Conservation (phyloP, 2,329 filamentous ascomycete species). For the Neurospora sp. region DNA sequence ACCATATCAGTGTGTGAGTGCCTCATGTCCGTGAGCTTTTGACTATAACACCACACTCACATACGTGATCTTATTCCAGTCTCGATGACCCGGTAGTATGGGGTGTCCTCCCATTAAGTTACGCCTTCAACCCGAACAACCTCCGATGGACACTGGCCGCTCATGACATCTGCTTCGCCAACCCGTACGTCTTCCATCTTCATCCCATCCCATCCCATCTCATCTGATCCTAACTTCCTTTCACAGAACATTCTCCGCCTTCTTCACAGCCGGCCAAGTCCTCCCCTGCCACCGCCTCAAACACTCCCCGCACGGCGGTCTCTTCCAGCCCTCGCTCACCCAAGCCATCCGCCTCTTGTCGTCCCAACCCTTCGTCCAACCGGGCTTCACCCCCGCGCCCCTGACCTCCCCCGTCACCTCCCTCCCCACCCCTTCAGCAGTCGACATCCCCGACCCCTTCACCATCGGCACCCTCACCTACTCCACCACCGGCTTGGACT, state of each 20-base stretch:
- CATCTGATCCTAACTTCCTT: background rate
- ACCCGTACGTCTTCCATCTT: constrained; percentile 45
- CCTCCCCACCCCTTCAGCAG: background rate
- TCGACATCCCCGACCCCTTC: constrained; percentile 36
- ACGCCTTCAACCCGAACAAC: constrained; percentile 62
- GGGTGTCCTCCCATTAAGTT: constrained; percentile 73
- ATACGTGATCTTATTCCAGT: constrained; percentile 23
- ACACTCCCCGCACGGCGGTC: constrained; percentile 71
- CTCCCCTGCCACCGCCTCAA: constrained; percentile 76
- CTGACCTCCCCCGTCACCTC: constrained; percentile 2
- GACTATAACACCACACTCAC: too few species aligned
- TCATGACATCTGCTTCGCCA: constrained; percentile 91
- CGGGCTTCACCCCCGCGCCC: constrained; percentile 5
- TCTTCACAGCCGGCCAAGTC: constrained; percentile 85
- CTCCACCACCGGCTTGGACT: constrained; percentile 57
- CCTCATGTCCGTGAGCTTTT: constrained; percentile 33
- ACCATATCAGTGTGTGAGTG: constrained; percentile 71
- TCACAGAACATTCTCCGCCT: constrained; percentile 55
- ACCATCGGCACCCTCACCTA: constrained; percentile 40
- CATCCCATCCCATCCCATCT: background rate
- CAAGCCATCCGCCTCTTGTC: constrained; percentile 81
- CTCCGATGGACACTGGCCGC: constrained; percentile 84
- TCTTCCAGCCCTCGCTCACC: constrained; percentile 82
- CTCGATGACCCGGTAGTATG: constrained; percentile 92
- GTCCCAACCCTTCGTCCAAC: constrained; percentile 35